Conservation (phyloP, 805 yeast species). For the Nakazawaea sp. region DNA sequence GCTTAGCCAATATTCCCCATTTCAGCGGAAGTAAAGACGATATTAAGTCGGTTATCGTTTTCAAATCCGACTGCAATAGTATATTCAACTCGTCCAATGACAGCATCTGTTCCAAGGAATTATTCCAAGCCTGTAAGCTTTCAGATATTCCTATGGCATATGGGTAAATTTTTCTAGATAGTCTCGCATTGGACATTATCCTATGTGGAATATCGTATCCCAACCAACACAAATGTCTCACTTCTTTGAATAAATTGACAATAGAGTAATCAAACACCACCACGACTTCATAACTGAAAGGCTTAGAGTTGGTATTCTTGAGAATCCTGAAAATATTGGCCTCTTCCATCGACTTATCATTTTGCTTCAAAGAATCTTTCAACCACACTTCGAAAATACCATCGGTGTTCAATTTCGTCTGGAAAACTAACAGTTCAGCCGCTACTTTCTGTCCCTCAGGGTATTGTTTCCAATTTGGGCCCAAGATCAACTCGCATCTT, state of each 20-base stretch:
- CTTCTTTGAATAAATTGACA: slow-evolving; percentile 43
- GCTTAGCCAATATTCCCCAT: slow-evolving; percentile 50
- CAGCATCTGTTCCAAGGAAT: slow-evolving; percentile 22
- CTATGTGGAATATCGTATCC: slow-evolving; percentile 54
- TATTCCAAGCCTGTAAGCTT: slow-evolving; percentile 34
- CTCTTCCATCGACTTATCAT: slow-evolving; percentile 5
- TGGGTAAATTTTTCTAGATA: slow-evolving; percentile 47
- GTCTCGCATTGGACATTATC: slow-evolving; percentile 38
- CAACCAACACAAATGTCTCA: slow-evolving; percentile 38
- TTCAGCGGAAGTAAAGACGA: slow-evolving; percentile 27
- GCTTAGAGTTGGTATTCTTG: slow-evolving; percentile 22
- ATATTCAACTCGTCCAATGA: slow-evolving; percentile 33
- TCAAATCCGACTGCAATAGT: slow-evolving; percentile 30
- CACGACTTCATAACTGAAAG: slow-evolving; percentile 21
- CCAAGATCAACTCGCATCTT: slow-evolving; percentile 45
- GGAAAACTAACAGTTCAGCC: slow-evolving; percentile 37
- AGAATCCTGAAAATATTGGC: slow-evolving; percentile 33
- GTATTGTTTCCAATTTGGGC: slow-evolving; percentile 53
- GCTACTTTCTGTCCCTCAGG: slow-evolving; percentile 63
- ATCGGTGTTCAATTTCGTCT: slow-evolving; percentile 38
- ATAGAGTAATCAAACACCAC: slow-evolving; percentile 47
- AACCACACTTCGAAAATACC: slow-evolving; percentile 45
- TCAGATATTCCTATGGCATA: slow-evolving; percentile 49
- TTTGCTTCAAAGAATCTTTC: slow-evolving; percentile 10
- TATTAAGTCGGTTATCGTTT: slow-evolving; percentile 26